Evolutionary conservation across 495 filamentous ascomycete species (phyloP), one percentile per base, ranked within the genome.

Genomic region (Amphirosellinia nigrospora): DNA sequence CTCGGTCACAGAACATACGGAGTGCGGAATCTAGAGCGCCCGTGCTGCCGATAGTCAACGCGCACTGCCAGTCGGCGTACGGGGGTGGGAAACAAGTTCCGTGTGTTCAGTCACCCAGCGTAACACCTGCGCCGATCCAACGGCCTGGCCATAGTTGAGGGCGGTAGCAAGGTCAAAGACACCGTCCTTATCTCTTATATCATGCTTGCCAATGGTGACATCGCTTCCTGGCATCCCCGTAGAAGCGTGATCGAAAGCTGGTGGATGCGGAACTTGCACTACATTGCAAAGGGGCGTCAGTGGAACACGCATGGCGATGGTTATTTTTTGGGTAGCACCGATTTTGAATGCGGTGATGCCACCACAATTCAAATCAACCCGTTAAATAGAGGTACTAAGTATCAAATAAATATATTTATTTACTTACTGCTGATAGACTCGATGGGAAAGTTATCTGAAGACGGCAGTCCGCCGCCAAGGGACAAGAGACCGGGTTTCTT

Each of bases 91-190:
- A 26, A 92, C 85, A 45, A 94, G 85, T 81, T 96, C 96, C 0
- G 94, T 96, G 79, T 99, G 96, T 82, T 98, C 96, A 0, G 93
- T 96, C 48, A 97, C 84, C 77, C 92, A 99, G 43, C 96, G 87
- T 39, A 96, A 83, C 73, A 99, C 77, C 80, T 97, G 96, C 2
- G 94, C 91, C 38, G 93, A 87, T 32, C 96, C 96, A 16, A 88
- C 88, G 19, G 93, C 90, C 79, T 97, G 93, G 5, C 90, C 92
- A 79, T 99, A 99, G 81, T 98, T 98, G 75, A 96, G 86, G 36
- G 91, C 89, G 71, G 94, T 91, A 65, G 89, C 84, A 61, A 98
- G 87, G 78, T 98, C 93, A 72, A 81, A 82, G 8, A 73, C 61
- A 11, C 70, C 77, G 26, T 79, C 78, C 45, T 71, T 64, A 4